These are phyloP conservation scores for Apostasia shenzhenica DNA, from an alignment of 106 monocot genomes.

Conservation along the genomic window DNA sequence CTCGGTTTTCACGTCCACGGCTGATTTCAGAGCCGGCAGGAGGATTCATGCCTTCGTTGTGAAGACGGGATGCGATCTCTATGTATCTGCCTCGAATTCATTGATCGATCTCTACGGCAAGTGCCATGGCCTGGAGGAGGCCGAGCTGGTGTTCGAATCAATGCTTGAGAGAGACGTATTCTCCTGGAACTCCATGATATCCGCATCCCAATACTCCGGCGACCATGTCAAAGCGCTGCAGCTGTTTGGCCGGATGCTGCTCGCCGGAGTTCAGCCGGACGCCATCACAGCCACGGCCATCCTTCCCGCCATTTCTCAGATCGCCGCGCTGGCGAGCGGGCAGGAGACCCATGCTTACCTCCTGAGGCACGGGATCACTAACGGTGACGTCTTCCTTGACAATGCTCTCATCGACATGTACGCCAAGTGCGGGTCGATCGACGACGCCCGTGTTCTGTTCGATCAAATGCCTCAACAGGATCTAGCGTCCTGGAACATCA, in stretches of 20 bases:
- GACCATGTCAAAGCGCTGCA: constrained; percentile 28
- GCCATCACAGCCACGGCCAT: constrained; percentile 50
- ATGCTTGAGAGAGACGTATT: constrained; percentile 44
- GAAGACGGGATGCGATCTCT: constrained; percentile 33
- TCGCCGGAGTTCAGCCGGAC: constrained; percentile 28
- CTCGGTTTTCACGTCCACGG: constrained; percentile 47
- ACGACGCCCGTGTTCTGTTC: constrained; percentile 29
- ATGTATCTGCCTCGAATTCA: constrained; percentile 32
- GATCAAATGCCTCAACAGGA: constrained; percentile 30
- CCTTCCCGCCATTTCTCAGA: constrained; percentile 61
- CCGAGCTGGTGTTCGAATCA: constrained; percentile 35
- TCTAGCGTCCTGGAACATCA: constrained; percentile 74
- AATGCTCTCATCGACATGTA: constrained; percentile 88
- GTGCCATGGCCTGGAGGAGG: constrained; percentile 40
- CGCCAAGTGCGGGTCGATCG: constrained; percentile 43
- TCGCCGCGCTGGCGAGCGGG: constrained; percentile 48
- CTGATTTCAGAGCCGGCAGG: constrained; percentile 31
- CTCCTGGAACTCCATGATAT: constrained; percentile 80
- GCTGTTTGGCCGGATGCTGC: constrained; percentile 45
- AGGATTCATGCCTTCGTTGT: constrained; percentile 38
- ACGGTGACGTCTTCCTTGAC: constrained; percentile 31
- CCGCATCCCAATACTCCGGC: constrained; percentile 28
- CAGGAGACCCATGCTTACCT: constrained; percentile 45
- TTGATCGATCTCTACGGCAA: constrained; percentile 78
- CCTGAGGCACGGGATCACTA: constrained; percentile 33